Evolutionary conservation across 768 basidiomycete species (phyloP).

Genomic region (Trametes sanguinea): DNA sequence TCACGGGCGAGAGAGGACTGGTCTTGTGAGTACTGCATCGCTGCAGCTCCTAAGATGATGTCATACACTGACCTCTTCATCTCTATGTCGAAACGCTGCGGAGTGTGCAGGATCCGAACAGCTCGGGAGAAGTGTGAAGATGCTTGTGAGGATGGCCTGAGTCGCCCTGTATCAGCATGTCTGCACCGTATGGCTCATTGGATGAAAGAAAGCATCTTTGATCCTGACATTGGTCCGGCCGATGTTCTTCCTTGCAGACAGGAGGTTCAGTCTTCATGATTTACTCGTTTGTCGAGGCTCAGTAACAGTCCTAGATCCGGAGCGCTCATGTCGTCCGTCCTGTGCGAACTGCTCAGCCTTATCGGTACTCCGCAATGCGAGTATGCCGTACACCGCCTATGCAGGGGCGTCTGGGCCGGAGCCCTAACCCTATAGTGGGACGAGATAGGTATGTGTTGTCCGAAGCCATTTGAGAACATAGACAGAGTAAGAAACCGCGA

Average conservation of each 20-base stretch:
- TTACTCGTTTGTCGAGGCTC: neutral
- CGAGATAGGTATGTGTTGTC: slow-evolving; percentile 18
- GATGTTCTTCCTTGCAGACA: neutral
- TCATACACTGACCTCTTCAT: neutral
- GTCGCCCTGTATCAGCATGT: neutral
- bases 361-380: slow-evolving; percentile 10
- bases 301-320: neutral
- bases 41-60: neutral
- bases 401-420: slow-evolving; percentile 4
- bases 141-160: slow-evolving; percentile 1
- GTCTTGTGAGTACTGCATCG: neutral
- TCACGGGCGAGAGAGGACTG: neutral
- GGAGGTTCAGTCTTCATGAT: neutral
- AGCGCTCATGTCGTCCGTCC: slow-evolving; percentile 2
- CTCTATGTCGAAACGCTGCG: no score
- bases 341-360: slow-evolving; percentile 7
- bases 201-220: neutral
- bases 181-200: neutral
- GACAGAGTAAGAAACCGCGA: slow-evolving; percentile 10
- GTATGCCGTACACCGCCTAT: slow-evolving; percentile 10
- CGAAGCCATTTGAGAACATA: neutral
- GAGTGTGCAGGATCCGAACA: neutral
- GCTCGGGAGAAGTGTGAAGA: neutral
- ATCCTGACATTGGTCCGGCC: neutral
- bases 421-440: slow-evolving; percentile 15